Percentiles rank a stretch among this genome's conserved stretches.
Conservation (phyloP, 148 eudicot genomes). For the Tetragonia tetragonoides region DNA sequence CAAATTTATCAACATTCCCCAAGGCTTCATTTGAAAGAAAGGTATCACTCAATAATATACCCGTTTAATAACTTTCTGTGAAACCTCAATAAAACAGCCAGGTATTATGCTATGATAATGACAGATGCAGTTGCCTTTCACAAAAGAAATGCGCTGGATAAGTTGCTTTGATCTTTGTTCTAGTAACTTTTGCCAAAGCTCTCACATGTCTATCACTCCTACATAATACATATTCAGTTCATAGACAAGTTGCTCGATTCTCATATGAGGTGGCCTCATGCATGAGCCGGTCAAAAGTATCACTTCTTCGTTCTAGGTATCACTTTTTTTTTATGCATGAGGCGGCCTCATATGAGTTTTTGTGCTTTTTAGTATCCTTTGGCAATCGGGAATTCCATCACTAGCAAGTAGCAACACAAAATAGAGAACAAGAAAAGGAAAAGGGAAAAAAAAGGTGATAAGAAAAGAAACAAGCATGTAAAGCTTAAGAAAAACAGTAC, state of each 20-base stretch:
- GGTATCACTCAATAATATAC: slow-evolving; percentile 18
- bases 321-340: no score
- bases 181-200: slow-evolving; percentile 19
- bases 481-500: slow-evolving; percentile 12
- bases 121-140: slow-evolving; percentile 15
- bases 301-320: no score
- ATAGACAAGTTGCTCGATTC: not conserved
- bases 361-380: no score
- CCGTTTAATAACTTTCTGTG: slow-evolving; percentile 11
- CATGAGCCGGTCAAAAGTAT: no score
- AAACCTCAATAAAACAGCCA: slow-evolving; percentile 8
- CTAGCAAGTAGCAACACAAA: no score
- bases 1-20: slow-evolving; percentile 22
- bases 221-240: not conserved
- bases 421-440: not conserved
- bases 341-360: no score
- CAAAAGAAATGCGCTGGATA: slow-evolving; percentile 21
- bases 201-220: not conserved
- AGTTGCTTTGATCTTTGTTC: slow-evolving; percentile 27
- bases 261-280: no score
- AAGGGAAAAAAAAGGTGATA: not conserved
- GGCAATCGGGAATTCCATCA: no score
- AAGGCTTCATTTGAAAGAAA: slow-evolving; percentile 33
- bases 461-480: not conserved
- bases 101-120: no score